Base-by-base conservation (phyloP, 2,329 filamentous ascomycete genomes). In the Pezicula neosporulosa region DNA sequence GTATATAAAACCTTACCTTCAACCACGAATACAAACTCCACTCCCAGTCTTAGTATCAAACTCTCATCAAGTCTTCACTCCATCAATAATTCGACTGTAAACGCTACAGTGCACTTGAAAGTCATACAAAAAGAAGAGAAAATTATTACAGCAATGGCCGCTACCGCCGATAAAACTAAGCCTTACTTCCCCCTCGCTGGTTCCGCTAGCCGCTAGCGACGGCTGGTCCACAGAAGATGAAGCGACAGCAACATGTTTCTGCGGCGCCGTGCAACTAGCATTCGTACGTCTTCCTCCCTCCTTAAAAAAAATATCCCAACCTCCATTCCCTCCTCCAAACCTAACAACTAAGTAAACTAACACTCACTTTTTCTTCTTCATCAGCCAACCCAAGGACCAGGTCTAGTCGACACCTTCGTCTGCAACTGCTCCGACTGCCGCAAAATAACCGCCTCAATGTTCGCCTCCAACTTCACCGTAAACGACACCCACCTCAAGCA, bases 391-490 rank as follows among this genome's bases (percentile, higher is more conserved):
- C 56, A 74, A 53, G 71, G 65, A 1, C 70, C 71, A 1, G 75
- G 71, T 12, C 63, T 83, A 0, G 55, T 77, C 16, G 66, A 68
- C 53, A 75, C 70, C 6, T 83, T 84, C 60, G 58, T 84, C 58
- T 86, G 81, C 67, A 72, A 85, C 68, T 86, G 82, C 63, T 63
- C 68, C 33, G 81, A 86, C 66, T 85, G 81, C 66, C 80, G 71
- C 60, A 86, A 86, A 59, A 72, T 86, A 53, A 84, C 79, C 0
- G 79, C 81, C 0, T 82, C 80, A 0, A 82, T 83, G 77, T 83
- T 82, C 65, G 76, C 80, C 2, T 77, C 78, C 48, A 83, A 81
- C 66, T 82, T 85, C 60, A 72, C 72, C 51, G 64, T 83, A 37
- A 55, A 60, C 10, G 71, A 81, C 60, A 59, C 62, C 0, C 51